Conservation (phyloP, 2,329 filamentous ascomycete species). For the Cladophialophora bantiana region DNA sequence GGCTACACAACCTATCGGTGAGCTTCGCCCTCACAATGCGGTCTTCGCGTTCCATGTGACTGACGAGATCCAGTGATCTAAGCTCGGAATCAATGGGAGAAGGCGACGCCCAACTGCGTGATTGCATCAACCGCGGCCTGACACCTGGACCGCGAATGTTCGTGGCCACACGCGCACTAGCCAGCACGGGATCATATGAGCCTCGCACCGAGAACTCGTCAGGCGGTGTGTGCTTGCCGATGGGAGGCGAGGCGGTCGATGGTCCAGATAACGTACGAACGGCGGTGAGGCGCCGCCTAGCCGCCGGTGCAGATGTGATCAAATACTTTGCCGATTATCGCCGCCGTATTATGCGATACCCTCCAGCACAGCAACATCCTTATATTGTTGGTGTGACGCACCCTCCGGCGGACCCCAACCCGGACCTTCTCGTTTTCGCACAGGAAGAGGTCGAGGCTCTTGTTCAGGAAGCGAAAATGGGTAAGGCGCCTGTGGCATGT, state of each 20-base stretch:
- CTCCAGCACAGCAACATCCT: slow-evolving; percentile 42
- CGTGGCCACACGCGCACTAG: slow-evolving; percentile 60
- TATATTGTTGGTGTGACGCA: slow-evolving; percentile 36
- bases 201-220: slow-evolving; percentile 55
- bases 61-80: slow-evolving; percentile 49
- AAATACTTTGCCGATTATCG: slow-evolving; percentile 62
- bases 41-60: background rate
- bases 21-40: background rate
- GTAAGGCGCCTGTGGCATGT: slow-evolving; percentile 53
- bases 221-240: slow-evolving; percentile 41
- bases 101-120: slow-evolving; percentile 60
- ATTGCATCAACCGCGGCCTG: slow-evolving; percentile 62
- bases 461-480: slow-evolving; percentile 55
- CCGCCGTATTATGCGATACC: slow-evolving; percentile 54
- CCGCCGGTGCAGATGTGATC: slow-evolving; percentile 59
- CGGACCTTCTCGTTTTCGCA: slow-evolving; percentile 24
- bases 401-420: slow-evolving; percentile 22
- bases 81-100: slow-evolving; percentile 61
- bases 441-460: slow-evolving; percentile 49
- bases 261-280: slow-evolving; percentile 56
- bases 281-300: slow-evolving; percentile 57
- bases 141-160: slow-evolving; percentile 63
- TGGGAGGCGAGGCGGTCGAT: slow-evolving; percentile 56
- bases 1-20: slow-evolving; percentile 65
- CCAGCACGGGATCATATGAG: slow-evolving; percentile 60